These are phyloP conservation scores for Lyophyllum atratum DNA, from an alignment of 768 basidiomycete genomes.

Conservation along the genomic window DNA sequence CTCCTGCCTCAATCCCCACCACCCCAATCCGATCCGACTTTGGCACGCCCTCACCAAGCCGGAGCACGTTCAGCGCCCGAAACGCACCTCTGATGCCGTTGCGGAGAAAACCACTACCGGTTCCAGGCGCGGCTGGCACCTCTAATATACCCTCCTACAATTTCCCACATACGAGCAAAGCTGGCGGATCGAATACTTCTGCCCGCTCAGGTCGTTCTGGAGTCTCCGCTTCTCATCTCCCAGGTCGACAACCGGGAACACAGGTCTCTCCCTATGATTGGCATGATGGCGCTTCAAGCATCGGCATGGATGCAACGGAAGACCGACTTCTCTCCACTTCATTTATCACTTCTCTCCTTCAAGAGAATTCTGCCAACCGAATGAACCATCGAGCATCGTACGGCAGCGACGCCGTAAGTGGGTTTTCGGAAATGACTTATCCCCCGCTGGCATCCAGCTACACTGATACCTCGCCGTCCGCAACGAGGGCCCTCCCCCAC, in stretches of 20 bases:
- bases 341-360: constrained; percentile 60
- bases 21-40: constrained; percentile 39
- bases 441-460: constrained; percentile 38
- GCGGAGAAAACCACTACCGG: constrained; percentile 12
- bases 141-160: neutral
- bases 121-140: neutral
- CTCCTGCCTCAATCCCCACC: constrained; percentile 48
- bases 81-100: constrained; percentile 17
- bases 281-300: constrained; percentile 62
- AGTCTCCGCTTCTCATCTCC: neutral
- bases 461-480: constrained; percentile 10
- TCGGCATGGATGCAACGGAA: constrained; percentile 57
- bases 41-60: constrained; percentile 24
- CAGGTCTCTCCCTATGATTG: constrained; percentile 50
- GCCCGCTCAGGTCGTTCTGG: constrained; percentile 2
- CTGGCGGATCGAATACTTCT: constrained; percentile 1
- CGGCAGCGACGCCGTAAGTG: constrained; percentile 46
- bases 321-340: constrained; percentile 60
- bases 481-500: constrained; percentile 1
- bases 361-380: constrained; percentile 38
- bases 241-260: constrained; percentile 15
- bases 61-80: constrained; percentile 23
- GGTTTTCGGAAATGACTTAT: constrained; percentile 58
- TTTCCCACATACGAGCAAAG: constrained; percentile 6
- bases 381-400: constrained; percentile 30